These are phyloP conservation scores for Phyllosticta capitalensis DNA, from an alignment of 2,329 filamentous ascomycete genomes.

Conservation along the genomic window DNA sequence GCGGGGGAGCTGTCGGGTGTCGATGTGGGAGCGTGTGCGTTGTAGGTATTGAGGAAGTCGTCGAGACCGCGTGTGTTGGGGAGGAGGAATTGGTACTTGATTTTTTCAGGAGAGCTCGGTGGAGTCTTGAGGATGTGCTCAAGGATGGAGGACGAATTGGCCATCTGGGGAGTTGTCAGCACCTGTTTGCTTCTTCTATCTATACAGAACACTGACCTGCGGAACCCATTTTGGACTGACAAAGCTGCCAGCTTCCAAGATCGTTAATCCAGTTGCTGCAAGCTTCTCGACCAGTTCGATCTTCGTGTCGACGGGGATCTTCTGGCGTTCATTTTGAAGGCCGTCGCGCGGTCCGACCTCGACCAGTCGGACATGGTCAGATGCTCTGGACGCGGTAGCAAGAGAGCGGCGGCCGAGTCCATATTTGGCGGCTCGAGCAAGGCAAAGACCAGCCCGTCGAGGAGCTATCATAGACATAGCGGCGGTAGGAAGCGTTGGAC, in stretches of 20 bases:
- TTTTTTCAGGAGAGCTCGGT: slow-evolving; percentile 42
- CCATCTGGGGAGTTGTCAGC: slow-evolving; percentile 50
- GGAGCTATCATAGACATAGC: slow-evolving; percentile 4
- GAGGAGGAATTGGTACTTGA: slow-evolving; percentile 72
- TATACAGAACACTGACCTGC: slow-evolving; percentile 38
- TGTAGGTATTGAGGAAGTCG: slow-evolving; percentile 48
- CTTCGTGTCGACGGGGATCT: slow-evolving; percentile 63
- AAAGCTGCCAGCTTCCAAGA: slow-evolving; percentile 75
- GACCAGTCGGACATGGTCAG: slow-evolving; percentile 49
- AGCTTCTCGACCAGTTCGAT: slow-evolving; percentile 65
- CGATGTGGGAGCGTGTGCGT: slow-evolving; percentile 33
- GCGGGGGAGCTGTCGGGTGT: slow-evolving; percentile 29
- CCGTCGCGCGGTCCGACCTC: slow-evolving; percentile 81
- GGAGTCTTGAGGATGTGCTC: slow-evolving; percentile 54
- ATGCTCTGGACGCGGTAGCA: neutral
- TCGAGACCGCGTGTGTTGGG: slow-evolving; percentile 67
- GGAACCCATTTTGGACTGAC: slow-evolving; percentile 79
- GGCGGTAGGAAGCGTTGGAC: neutral
- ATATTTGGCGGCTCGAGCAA: neutral
- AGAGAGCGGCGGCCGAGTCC: neutral
- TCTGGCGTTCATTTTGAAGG: slow-evolving; percentile 73
- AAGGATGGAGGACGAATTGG: slow-evolving; percentile 66
- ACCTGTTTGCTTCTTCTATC: slow-evolving; percentile 9
- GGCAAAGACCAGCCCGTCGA: neutral
- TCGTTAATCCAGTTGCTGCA: slow-evolving; percentile 56